phyloP scores from a whole-genome alignment of 495 filamentous ascomycete species.

The Xylaria venustula region DNA sequence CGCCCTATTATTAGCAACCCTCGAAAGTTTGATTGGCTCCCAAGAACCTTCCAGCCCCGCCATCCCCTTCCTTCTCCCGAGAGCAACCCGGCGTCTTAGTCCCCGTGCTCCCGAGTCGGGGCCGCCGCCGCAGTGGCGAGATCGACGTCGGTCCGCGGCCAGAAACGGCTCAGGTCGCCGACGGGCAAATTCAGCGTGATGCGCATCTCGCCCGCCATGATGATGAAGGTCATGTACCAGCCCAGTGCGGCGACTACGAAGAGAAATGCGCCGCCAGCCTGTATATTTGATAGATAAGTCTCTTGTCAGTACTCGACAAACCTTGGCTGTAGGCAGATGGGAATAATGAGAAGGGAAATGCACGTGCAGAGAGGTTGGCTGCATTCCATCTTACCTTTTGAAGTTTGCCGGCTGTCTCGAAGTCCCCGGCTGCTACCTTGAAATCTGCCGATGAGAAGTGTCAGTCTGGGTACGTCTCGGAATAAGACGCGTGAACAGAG shows the following conservation, averaged over 20 bases:
- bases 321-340: not conserved
- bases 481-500: too few species aligned
- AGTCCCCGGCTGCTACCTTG: constrained; percentile 46
- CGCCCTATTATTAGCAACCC: too few species aligned
- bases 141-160: constrained; percentile 49
- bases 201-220: constrained; percentile 58
- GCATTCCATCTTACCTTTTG: constrained; percentile 42
- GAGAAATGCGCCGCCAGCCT: constrained; percentile 47
- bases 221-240: constrained; percentile 56
- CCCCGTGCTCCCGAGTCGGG: not conserved
- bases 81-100: not conserved
- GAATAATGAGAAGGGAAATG: not conserved
- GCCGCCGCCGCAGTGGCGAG: constrained; percentile 20
- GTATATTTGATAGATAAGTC: not conserved
- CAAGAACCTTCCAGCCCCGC: too few species aligned
- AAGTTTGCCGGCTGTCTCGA: constrained; percentile 38
- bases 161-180: constrained; percentile 53
- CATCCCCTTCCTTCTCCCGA: not conserved
- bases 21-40: too few species aligned
- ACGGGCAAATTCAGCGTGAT: constrained; percentile 52
- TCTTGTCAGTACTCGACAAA: too few species aligned
- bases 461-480: not conserved
- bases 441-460: constrained; percentile 31
- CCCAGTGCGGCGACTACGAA: constrained; percentile 52
- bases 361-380: not conserved